Evolutionary conservation across 2,329 filamentous ascomycete species (phyloP).

Genomic region (Fusarium udum): DNA sequence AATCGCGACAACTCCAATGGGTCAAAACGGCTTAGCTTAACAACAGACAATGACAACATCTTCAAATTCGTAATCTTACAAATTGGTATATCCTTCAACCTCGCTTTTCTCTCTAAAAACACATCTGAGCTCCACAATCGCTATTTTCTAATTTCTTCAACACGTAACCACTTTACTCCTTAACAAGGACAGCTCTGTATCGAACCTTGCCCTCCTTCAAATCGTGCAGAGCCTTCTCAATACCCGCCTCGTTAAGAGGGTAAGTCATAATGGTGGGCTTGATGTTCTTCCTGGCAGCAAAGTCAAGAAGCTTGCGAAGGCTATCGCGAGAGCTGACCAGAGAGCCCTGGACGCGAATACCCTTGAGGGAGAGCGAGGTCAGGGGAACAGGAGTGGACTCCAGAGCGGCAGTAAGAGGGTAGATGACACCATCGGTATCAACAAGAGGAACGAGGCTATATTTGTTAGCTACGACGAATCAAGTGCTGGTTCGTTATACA

Average conservation of each 20-base stretch:
- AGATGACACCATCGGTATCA: constrained; percentile 26
- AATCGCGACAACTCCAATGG: background rate
- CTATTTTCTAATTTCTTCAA: background rate
- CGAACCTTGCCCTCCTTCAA: constrained; percentile 47
- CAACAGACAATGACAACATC: background rate
- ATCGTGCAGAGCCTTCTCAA: constrained; percentile 48
- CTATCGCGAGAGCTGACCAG: constrained; percentile 25
- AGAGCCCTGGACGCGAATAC: constrained; percentile 18
- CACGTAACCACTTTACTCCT: constrained; percentile 2
- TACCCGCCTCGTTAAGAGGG: constrained; percentile 45
- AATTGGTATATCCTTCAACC: background rate
- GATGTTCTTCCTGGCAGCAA: constrained; percentile 42
- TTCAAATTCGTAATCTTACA: background rate
- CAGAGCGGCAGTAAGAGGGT: constrained; percentile 23
- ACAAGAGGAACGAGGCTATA: constrained; percentile 17
- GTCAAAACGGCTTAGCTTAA: background rate
- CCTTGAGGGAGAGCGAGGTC: constrained; percentile 27
- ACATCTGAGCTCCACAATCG: background rate
- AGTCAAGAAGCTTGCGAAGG: constrained; percentile 40
- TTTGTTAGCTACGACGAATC: background rate
- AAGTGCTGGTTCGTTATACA: background rate
- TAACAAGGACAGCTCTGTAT: constrained; percentile 44
- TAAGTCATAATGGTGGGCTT: constrained; percentile 44
- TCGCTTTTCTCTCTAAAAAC: background rate
- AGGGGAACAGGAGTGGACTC: constrained; percentile 24